Evolutionary conservation across 495 filamentous ascomycete species (phyloP), one percentile per base, ranked within the genome.

Genomic region (Penicillium samsonianum): DNA sequence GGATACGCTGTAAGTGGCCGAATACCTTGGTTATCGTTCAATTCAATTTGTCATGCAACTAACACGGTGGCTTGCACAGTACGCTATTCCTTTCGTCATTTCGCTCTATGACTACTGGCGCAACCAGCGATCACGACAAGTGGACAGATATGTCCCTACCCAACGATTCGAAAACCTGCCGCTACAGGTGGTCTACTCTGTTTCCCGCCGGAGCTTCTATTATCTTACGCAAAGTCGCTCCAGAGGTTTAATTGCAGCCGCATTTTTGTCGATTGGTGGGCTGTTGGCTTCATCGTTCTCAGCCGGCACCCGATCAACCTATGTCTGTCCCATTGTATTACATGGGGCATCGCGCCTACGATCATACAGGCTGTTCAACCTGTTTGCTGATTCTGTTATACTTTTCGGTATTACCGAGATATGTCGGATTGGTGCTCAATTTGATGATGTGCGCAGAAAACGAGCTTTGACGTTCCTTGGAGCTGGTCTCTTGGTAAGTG

Each of bases 21-120:
- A 10, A 22, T 14, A 26, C 22, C 23, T 20, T 53, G 22, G 26
- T 16, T 12, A 12, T 47, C 6, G 23, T 30, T 50, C n/a, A 5
- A 22, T 30, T 50, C n/a, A 5, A 47, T 40, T 19, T 20, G 47
- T 4, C 35, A 43, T 26, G n/a, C 17, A 46, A 37, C 51, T 67
- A 25, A 70, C 54, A 14, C 25, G 17, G 25, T 28, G 11, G 20
- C 20, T 6, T 16, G 14, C 28, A 30, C 49, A 78, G 73, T 74
- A 70, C 53, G 42, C 64, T 14, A 66, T 78, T 43, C 79, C 79
- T 2, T 71, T 81, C 26, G 23, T 78, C 10, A 59, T 80, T 37
- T 73, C 74, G 5, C 41, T 79, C 1, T 80, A 78, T 50, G 78
- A 80, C 50, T 75, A 69, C 44, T 73, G 69, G 66, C 67, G 69